phyloP scores from a whole-genome alignment of 73 alveolate species.

The Durusdinium trenchii region DNA sequence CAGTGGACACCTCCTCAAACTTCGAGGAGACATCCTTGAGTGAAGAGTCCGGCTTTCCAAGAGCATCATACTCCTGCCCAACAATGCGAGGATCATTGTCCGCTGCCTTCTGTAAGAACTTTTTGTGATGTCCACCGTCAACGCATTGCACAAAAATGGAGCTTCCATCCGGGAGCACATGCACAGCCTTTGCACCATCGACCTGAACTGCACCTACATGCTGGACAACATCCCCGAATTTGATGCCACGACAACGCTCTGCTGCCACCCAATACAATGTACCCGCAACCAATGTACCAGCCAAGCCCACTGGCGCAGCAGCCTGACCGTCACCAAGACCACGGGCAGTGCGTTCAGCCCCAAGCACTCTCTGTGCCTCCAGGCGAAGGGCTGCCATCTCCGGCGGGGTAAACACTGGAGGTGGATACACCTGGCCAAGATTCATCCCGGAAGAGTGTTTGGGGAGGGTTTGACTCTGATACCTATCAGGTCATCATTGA shows the following conservation, averaged over 20 bases:
- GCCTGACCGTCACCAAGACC: not conserved
- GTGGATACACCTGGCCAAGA: not conserved
- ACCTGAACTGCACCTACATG: not conserved
- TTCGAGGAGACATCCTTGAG: not conserved
- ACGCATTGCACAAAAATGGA: not conserved
- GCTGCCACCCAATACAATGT: not conserved
- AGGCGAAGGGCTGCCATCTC: not conserved
- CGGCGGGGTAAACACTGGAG: not conserved
- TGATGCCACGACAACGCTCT: not conserved
- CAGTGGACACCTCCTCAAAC: not conserved
- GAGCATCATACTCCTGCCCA: not conserved
- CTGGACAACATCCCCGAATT: not conserved
- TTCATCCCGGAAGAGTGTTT: not conserved
- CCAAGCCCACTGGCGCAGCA: not conserved
- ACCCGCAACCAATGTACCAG: not conserved
- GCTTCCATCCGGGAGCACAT: not conserved
- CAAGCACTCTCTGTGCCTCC: not conserved
- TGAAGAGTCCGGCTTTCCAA: conserved; percentile 30
- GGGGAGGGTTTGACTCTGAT: not conserved
- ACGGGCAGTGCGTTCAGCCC: not conserved
- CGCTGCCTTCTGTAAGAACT: not conserved
- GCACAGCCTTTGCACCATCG: not conserved
- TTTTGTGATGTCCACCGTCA: not conserved
- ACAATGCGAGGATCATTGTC: not conserved
- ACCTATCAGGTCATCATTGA: conserved; percentile 14